Percentiles rank a stretch among this genome's conserved stretches.
Evolutionary conservation across 495 filamentous ascomycete species (phyloP).

Genomic region (Xanthoparmelia taractica): DNA sequence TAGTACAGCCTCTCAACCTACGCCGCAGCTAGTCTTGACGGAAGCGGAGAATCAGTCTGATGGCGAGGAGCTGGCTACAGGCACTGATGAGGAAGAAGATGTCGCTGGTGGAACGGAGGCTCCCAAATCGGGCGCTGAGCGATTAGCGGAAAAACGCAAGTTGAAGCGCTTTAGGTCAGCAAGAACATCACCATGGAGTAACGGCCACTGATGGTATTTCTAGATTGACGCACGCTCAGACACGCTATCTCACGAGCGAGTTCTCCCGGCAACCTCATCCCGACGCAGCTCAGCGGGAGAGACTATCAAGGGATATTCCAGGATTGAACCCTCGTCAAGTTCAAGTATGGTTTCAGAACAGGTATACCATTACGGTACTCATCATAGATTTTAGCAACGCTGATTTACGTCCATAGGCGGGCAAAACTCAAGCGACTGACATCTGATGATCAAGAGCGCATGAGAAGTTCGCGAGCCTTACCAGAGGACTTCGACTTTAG

Average conservation of each 20-base stretch:
- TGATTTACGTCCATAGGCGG: slow-evolving; percentile 49
- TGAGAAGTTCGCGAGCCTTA: slow-evolving; percentile 15
- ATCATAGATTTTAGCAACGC: slow-evolving; percentile 8
- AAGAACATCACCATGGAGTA: neutral
- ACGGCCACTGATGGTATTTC: neutral
- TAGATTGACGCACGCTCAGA: slow-evolving; percentile 94
- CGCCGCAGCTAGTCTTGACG: slow-evolving; percentile 9
- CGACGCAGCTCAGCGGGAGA: slow-evolving; percentile 85
- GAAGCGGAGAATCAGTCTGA: slow-evolving; percentile 28
- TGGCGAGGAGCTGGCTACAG: slow-evolving; percentile 35
- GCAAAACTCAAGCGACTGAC: slow-evolving; percentile 94
- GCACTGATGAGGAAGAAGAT: slow-evolving; percentile 43
- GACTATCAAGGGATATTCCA: slow-evolving; percentile 84
- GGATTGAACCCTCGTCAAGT: slow-evolving; percentile 90
- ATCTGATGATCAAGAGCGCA: slow-evolving; percentile 72
- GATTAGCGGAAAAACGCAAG: slow-evolving; percentile 75
- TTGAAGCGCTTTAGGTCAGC: slow-evolving; percentile 91
- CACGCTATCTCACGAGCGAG: slow-evolving; percentile 93
- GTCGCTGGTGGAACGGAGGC: slow-evolving; percentile 46
- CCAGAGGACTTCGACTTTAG: slow-evolving; percentile 16
- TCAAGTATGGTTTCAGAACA: slow-evolving; percentile 98
- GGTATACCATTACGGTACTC: slow-evolving; percentile 46
- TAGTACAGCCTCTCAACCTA: neutral
- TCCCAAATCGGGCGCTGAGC: slow-evolving; percentile 59
- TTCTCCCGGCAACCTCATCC: slow-evolving; percentile 94